Percentiles rank a stretch among this genome's conserved stretches.
These are phyloP conservation scores for Periconia digitata DNA, from an alignment of 2,329 filamentous ascomycete species.

Conservation along the genomic window DNA sequence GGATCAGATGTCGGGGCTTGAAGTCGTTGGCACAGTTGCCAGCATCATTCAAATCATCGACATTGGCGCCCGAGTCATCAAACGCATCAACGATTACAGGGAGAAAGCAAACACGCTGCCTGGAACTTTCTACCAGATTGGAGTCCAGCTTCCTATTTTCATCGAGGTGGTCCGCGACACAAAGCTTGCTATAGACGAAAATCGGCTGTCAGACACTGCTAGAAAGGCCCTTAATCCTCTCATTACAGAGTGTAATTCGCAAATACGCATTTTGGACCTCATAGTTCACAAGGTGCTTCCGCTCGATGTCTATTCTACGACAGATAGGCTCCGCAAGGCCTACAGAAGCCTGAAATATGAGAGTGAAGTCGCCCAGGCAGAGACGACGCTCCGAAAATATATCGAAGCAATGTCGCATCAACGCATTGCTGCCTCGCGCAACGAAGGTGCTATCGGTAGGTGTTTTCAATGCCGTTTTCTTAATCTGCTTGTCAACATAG, in stretches of 20 bases:
- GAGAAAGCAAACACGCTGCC: slow-evolving; percentile 8
- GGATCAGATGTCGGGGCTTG: slow-evolving; percentile 7
- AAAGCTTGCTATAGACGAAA: not conserved
- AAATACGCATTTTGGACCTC: not conserved
- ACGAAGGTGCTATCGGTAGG: not conserved
- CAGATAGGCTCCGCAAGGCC: not conserved
- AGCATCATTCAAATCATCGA: slow-evolving; percentile 19
- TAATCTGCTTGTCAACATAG: not conserved
- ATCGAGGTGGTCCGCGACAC: not conserved
- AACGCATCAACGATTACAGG: slow-evolving; percentile 13
- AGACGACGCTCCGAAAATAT: not conserved
- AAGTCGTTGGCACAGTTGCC: slow-evolving; percentile 9
- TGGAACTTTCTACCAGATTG: slow-evolving; percentile 13
- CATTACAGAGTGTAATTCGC: not conserved
- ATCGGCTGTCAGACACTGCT: not conserved
- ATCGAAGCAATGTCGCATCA: not conserved
- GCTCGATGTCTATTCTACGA: not conserved
- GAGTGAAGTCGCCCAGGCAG: not conserved
- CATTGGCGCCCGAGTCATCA: slow-evolving; percentile 9
- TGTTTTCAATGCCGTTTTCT: not conserved
- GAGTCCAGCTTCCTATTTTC: slow-evolving; percentile 6
- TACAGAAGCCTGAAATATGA: not conserved
- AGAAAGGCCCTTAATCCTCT: not conserved
- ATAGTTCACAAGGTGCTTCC: not conserved
- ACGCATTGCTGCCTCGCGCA: not conserved